phyloP scores from a whole-genome alignment of 2,329 filamentous ascomycete species.

The Capronia epimyces region DNA sequence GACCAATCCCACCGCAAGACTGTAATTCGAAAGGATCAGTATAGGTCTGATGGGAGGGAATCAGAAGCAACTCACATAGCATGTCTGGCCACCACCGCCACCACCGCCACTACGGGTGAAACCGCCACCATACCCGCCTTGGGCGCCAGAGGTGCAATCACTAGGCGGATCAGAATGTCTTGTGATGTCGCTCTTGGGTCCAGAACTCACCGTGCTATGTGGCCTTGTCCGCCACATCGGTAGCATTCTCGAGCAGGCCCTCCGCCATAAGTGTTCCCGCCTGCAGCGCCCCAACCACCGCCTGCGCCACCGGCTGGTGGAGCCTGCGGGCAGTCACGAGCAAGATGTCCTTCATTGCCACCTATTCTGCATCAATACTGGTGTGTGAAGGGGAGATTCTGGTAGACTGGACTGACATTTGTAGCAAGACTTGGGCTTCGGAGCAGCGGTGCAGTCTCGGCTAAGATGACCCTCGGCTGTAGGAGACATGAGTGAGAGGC shows the following conservation, averaged over 20 bases:
- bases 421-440: conserved; percentile 74
- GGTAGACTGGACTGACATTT: conserved; percentile 34
- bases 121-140: conserved; percentile 43
- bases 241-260: conserved; percentile 70
- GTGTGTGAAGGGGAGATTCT: conserved; percentile 1
- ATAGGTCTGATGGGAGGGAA: neutral
- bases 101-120: conserved; percentile 45
- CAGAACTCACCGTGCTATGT: conserved; percentile 64
- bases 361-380: conserved; percentile 62
- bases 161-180: conserved; percentile 60
- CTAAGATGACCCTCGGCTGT: conserved; percentile 68
- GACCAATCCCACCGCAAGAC: conserved; percentile 86
- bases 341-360: conserved; percentile 82
- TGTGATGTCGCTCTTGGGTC: conserved; percentile 46
- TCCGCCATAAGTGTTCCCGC: conserved; percentile 45
- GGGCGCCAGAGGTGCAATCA: conserved; percentile 48
- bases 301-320: conserved; percentile 39
- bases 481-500: conserved; percentile 7
- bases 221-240: conserved; percentile 95
- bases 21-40: conserved; percentile 9
- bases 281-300: conserved; percentile 45
- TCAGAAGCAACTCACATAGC: conserved; percentile 58
- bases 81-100: conserved; percentile 65
- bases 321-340: conserved; percentile 48
- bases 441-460: conserved; percentile 83